Percentiles rank a stretch among this genome's conserved stretches.
Conservation (phyloP, 2,329 filamentous ascomycete species). For the Moelleriella libera region DNA sequence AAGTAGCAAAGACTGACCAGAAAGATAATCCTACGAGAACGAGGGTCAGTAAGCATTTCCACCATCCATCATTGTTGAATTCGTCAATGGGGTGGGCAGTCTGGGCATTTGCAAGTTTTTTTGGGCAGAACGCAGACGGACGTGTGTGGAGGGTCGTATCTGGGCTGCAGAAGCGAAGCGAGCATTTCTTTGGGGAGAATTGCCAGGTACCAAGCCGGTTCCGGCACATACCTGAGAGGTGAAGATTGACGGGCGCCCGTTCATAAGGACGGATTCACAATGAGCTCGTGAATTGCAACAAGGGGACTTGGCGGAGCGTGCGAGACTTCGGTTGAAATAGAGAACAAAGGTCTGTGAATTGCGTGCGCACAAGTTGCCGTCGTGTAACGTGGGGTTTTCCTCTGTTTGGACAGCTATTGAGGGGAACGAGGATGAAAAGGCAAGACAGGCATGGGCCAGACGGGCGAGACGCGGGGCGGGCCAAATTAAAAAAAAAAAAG, state of each 20-base stretch:
- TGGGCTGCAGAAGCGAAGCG: no score
- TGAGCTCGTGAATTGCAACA: background rate
- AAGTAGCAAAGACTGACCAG: conserved; percentile 38
- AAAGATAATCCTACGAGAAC: conserved; percentile 53
- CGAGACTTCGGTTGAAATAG: background rate
- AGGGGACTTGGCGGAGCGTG: background rate
- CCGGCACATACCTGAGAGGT: conserved; percentile 60
- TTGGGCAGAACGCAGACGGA: no score
- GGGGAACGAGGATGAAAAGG: background rate
- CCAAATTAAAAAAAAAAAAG: background rate
- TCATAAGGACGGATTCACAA: conserved; percentile 57
- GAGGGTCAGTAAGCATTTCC: conserved; percentile 15
- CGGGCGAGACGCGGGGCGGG: background rate
- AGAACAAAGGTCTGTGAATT: background rate
- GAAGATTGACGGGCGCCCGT: conserved; percentile 71
- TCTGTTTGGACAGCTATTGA: background rate
- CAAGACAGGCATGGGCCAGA: background rate
- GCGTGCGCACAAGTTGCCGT: background rate
- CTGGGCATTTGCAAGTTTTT: no score
- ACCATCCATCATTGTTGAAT: no score
- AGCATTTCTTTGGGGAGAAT: no score
- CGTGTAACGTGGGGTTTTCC: background rate
- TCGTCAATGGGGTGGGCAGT: no score
- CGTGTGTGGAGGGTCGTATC: no score
- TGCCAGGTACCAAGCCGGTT: background rate